These are phyloP conservation scores for Lactarius sanguifluus DNA, from an alignment of 768 basidiomycete genomes.

Conservation along the genomic window DNA sequence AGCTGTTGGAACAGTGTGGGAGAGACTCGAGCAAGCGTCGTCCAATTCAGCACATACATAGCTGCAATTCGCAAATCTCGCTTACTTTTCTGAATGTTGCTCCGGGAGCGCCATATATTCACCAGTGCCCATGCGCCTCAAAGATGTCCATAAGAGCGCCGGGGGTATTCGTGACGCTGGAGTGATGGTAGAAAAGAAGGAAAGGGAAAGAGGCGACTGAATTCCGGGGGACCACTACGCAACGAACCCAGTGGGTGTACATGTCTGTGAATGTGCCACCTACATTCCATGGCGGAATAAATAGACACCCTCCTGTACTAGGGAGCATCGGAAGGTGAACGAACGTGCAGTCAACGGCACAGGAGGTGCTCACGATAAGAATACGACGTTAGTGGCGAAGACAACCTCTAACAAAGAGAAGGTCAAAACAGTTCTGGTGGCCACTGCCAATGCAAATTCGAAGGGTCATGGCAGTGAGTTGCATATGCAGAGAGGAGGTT, in stretches of 20 bases:
- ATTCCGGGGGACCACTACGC: slow-evolving; percentile 5
- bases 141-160: slow-evolving; percentile 66
- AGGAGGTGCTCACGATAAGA: slow-evolving; percentile 57
- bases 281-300: no score
- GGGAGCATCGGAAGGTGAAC: slow-evolving; percentile 27
- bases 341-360: background rate
- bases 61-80: no score
- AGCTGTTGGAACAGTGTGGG: no score
- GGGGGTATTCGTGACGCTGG: slow-evolving; percentile 50
- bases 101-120: slow-evolving; percentile 65
- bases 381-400: slow-evolving; percentile 80
- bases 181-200: slow-evolving; percentile 69
- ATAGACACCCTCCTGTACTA: slow-evolving; percentile 91
- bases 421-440: slow-evolving; percentile 52
- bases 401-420: slow-evolving; percentile 54
- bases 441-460: slow-evolving; percentile 38
- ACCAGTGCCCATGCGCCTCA: slow-evolving; percentile 71
- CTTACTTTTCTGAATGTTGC: slow-evolving; percentile 46
- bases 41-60: no score
- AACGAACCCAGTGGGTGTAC: slow-evolving; percentile 45
- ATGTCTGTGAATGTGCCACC: slow-evolving; percentile 84
- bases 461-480: slow-evolving; percentile 23
- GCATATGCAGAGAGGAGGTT: no score
- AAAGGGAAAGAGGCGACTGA: slow-evolving; percentile 80
- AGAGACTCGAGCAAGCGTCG: no score